Percentiles rank a stretch among this genome's conserved stretches.
phyloP scores from a whole-genome alignment of 345 rosid genomes.

The Litchi chinensis region DNA sequence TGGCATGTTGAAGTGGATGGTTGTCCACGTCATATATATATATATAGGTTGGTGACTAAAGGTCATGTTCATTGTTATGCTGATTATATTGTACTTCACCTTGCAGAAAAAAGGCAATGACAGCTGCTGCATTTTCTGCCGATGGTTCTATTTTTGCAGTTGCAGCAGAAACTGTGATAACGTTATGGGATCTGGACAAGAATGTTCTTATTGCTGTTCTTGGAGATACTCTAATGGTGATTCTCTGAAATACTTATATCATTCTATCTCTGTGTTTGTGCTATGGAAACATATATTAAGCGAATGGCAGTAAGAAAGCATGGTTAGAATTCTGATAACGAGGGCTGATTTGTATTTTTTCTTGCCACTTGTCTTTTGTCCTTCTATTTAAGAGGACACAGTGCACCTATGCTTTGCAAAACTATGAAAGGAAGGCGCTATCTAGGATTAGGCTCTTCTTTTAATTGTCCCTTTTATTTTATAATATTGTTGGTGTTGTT shows the following conservation, averaged over 20 bases:
- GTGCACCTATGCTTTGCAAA: not conserved
- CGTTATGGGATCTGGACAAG: conserved; percentile 84
- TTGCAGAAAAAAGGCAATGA: conserved; percentile 82
- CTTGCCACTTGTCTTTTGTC: not conserved
- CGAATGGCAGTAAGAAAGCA: not conserved
- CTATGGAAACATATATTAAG: not conserved
- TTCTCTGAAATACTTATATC: conserved; percentile 7
- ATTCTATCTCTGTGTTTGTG: not conserved
- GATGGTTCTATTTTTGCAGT: conserved; percentile 98
- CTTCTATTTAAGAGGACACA: not conserved
- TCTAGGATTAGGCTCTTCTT: not conserved
- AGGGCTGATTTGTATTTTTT: not conserved
- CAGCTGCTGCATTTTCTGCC: conserved; percentile 89
- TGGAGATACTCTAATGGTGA: conserved; percentile 70
- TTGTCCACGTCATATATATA: not conserved
- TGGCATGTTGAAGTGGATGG: not conserved
- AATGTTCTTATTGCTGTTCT: conserved; percentile 79
- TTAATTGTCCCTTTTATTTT: not conserved
- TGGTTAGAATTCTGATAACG: not conserved
- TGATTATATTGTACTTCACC: conserved; percentile 17
- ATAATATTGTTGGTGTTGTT: not conserved
- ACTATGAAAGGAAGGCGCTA: not conserved
- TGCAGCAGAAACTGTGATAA: conserved; percentile 87
- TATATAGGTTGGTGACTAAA: not conserved
- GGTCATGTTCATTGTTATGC: not conserved